Evolutionary conservation across 2,329 filamentous ascomycete species (phyloP).

Genomic region (Pezicula neosporulosa): DNA sequence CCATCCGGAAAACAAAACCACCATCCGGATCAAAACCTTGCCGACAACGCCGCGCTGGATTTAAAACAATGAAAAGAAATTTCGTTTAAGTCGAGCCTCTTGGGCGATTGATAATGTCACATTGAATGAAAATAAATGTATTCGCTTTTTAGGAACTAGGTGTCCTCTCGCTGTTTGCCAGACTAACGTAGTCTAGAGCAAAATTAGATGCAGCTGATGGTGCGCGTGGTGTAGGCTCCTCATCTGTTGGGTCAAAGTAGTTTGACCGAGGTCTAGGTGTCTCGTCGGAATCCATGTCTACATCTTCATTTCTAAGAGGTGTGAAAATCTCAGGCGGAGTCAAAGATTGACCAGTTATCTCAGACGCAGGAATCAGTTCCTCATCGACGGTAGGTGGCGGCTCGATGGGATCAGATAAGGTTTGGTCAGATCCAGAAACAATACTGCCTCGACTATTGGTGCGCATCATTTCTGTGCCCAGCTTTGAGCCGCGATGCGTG

Average conservation of each 20-base stretch:
- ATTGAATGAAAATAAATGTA: neutral
- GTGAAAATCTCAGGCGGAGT: slow-evolving; percentile 24
- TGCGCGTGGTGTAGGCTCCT: slow-evolving; percentile 25
- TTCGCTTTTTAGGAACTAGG: neutral
- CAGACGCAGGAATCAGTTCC: slow-evolving; percentile 19
- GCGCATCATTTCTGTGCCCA: slow-evolving; percentile 96
- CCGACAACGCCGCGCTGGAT: slow-evolving; percentile 9
- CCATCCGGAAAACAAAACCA: slow-evolving; percentile 2
- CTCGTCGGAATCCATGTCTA: slow-evolving; percentile 20
- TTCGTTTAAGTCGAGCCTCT: neutral
- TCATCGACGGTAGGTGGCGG: slow-evolving; percentile 24
- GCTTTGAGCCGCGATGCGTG: slow-evolving; percentile 74
- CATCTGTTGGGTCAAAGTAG: slow-evolving; percentile 15
- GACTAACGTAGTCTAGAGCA: neutral
- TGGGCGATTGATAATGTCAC: neutral
- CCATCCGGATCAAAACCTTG: neutral
- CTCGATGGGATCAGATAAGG: slow-evolving; percentile 17
- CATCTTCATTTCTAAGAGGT: slow-evolving; percentile 13
- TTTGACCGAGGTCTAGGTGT: slow-evolving; percentile 22
- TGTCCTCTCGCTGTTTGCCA: neutral
- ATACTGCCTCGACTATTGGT: slow-evolving; percentile 91
- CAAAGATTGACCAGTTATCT: slow-evolving; percentile 19
- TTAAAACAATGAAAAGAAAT: slow-evolving; percentile 3
- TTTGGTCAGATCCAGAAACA: slow-evolving; percentile 25
- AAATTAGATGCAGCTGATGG: neutral